Percentiles rank a stretch among this genome's conserved stretches.
Evolutionary conservation across 192 early-diverging fungal species (phyloP).

Genomic region (Coemansia nantahalensis): DNA sequence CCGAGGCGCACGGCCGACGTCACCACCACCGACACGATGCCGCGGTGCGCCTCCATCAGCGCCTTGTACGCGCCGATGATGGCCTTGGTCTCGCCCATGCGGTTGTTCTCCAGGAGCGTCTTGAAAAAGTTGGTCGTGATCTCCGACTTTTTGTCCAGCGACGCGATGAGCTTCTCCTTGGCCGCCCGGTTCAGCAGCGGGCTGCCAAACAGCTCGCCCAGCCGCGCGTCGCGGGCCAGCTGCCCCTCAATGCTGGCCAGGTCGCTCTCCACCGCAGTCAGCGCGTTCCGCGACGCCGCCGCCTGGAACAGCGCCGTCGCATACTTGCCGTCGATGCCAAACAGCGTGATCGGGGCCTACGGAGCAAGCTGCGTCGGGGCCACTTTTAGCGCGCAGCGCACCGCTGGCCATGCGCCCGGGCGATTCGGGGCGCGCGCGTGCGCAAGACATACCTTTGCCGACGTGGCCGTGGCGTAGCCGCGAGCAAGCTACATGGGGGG

Average conservation of each 20-base stretch:
- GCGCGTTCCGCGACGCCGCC: conserved; percentile 76
- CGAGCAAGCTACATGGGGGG: conserved; percentile 53
- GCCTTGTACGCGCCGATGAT: conserved; percentile 76
- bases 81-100: conserved; percentile 78
- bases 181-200: conserved; percentile 77
- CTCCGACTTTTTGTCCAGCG: conserved; percentile 69
- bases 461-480: conserved; percentile 57
- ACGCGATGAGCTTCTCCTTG: conserved; percentile 71
- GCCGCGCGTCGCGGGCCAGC: conserved; percentile 68
- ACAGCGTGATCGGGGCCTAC: conserved; percentile 79
- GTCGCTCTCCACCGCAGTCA: conserved; percentile 83
- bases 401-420: no score
- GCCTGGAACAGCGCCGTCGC: conserved; percentile 95
- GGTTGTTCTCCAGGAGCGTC: conserved; percentile 91
- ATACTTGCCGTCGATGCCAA: conserved; percentile 96
- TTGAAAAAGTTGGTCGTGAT: conserved; percentile 91
- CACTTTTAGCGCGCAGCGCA: no score
- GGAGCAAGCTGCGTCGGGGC: no score
- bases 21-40: conserved; percentile 83
- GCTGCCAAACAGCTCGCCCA: conserved; percentile 77
- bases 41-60: conserved; percentile 87
- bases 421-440: no score
- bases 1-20: conserved; percentile 84
- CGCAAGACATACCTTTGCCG: conserved; percentile 52
- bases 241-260: conserved; percentile 64